A percentile compares a stretch with the other conserved stretches of the same genome.
These are phyloP conservation scores for Paecilomyces dactylethromorphus DNA, from an alignment of 2,329 filamentous ascomycete species.

Conservation along the genomic window DNA sequence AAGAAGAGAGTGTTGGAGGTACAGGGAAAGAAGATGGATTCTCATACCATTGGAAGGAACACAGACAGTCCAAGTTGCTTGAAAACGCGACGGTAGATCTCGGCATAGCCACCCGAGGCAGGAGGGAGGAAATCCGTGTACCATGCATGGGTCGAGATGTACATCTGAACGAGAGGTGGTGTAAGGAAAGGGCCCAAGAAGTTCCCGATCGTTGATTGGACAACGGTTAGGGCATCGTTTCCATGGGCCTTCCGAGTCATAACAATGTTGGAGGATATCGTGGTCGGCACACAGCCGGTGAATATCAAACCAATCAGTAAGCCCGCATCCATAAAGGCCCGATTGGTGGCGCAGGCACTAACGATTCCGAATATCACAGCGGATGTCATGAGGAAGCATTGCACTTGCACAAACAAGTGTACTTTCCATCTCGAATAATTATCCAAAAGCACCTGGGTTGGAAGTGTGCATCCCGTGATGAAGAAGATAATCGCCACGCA, in stretches of 20 bases:
- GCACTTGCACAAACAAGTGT: slow-evolving; percentile 56
- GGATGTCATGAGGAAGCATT: slow-evolving; percentile 57
- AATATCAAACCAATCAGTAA: slow-evolving; percentile 58
- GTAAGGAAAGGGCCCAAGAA: slow-evolving; percentile 57
- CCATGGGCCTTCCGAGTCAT: slow-evolving; percentile 60
- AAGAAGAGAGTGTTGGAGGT: not conserved
- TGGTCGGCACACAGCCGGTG: slow-evolving; percentile 56
- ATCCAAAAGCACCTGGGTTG: slow-evolving; percentile 49
- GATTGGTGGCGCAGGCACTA: slow-evolving; percentile 39
- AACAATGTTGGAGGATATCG: slow-evolving; percentile 60
- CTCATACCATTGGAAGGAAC: slow-evolving; percentile 47
- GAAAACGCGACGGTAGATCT: slow-evolving; percentile 56
- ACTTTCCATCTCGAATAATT: slow-evolving; percentile 58
- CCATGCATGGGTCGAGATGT: slow-evolving; percentile 46
- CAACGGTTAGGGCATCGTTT: slow-evolving; percentile 53
- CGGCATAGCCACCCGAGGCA: slow-evolving; percentile 44
- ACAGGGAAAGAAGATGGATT: not conserved
- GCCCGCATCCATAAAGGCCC: slow-evolving; percentile 49
- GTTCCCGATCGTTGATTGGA: slow-evolving; percentile 61
- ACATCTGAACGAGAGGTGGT: slow-evolving; percentile 56
- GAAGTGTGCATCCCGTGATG: slow-evolving; percentile 58
- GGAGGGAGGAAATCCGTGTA: slow-evolving; percentile 49
- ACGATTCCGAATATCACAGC: slow-evolving; percentile 49
- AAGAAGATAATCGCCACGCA: slow-evolving; percentile 60
- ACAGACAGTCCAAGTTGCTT: slow-evolving; percentile 59